Evolutionary conservation across 2,329 filamentous ascomycete species (phyloP).

Genomic region (Akanthomyces muscarius): DNA sequence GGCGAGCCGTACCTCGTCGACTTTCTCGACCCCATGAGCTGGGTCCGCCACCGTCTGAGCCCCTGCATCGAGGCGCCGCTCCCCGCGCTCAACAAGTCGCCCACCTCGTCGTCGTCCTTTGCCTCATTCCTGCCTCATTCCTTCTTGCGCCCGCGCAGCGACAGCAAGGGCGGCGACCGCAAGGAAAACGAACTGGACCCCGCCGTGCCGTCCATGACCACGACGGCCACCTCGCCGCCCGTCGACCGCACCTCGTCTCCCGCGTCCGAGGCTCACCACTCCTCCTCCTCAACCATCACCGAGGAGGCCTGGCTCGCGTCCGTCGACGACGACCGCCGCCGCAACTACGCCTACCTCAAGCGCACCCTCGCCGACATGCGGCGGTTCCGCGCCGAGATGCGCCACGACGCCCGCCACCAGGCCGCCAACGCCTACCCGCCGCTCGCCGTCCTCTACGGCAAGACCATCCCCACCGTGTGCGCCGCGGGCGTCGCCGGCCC

Average conservation of each 20-base stretch:
- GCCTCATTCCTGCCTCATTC: slow-evolving; percentile 45
- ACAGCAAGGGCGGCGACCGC: slow-evolving; percentile 38
- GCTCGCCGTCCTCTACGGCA: slow-evolving; percentile 78
- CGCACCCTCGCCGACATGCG: slow-evolving; percentile 70
- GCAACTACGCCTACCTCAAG: slow-evolving; percentile 60
- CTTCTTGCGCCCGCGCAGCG: slow-evolving; percentile 39
- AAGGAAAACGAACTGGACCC: slow-evolving; percentile 39
- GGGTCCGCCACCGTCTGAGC: slow-evolving; percentile 73
- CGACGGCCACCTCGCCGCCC: slow-evolving; percentile 20
- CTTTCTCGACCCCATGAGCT: slow-evolving; percentile 75
- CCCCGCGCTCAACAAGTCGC: slow-evolving; percentile 46
- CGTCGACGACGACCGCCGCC: slow-evolving; percentile 26
- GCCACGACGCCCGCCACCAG: slow-evolving; percentile 56
- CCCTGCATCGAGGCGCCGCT: slow-evolving; percentile 70
- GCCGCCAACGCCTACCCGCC: slow-evolving; percentile 75
- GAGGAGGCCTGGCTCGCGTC: slow-evolving; percentile 22
- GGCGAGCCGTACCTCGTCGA: slow-evolving; percentile 77
- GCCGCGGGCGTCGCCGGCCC: slow-evolving; percentile 69
- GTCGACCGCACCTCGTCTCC: slow-evolving; percentile 15
- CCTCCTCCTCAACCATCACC: not conserved
- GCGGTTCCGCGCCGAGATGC: slow-evolving; percentile 71
- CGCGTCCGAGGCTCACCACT: not conserved
- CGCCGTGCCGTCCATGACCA: slow-evolving; percentile 26
- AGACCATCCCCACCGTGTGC: slow-evolving; percentile 79
- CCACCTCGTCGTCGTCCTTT: slow-evolving; percentile 43